Percentiles rank a stretch among this genome's conserved stretches.
These are phyloP conservation scores for Cyclotella baltica DNA, from an alignment of 108 stramenopile genomes.

Conservation along the genomic window DNA sequence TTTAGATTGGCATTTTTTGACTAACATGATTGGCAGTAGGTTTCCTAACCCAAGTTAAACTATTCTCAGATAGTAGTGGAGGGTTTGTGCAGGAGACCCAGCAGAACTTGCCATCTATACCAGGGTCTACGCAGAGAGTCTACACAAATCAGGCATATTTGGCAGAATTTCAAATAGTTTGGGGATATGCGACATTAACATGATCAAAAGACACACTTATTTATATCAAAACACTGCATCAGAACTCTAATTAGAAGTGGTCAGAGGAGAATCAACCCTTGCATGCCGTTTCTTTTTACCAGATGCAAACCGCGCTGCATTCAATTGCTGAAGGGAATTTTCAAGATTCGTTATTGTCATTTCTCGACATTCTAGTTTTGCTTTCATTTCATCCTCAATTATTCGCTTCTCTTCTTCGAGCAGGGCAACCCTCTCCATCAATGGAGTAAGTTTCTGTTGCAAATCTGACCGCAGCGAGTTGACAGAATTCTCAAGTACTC, in stretches of 20 bases:
- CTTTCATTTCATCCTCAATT: conserved; percentile 44
- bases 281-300: conserved; percentile 1
- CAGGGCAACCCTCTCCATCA: conserved; percentile 29
- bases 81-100: no score
- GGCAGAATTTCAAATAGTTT: no score
- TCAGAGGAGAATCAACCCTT: background rate
- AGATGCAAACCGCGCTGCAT: background rate
- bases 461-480: conserved; percentile 38
- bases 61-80: no score
- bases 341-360: conserved; percentile 50
- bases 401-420: conserved; percentile 48
- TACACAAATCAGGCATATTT: no score
- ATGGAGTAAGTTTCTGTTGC: conserved; percentile 36
- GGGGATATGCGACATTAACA: no score
- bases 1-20: no score
- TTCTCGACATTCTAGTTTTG: conserved; percentile 41
- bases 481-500: conserved; percentile 35
- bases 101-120: no score
- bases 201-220: no score
- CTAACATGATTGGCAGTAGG: no score
- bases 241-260: background rate
- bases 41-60: no score
- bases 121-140: no score
- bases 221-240: background rate
- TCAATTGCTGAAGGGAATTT: conserved; percentile 30